phyloP scores from a whole-genome alignment of 495 filamentous ascomycete species.

The Neurospora terricola region DNA sequence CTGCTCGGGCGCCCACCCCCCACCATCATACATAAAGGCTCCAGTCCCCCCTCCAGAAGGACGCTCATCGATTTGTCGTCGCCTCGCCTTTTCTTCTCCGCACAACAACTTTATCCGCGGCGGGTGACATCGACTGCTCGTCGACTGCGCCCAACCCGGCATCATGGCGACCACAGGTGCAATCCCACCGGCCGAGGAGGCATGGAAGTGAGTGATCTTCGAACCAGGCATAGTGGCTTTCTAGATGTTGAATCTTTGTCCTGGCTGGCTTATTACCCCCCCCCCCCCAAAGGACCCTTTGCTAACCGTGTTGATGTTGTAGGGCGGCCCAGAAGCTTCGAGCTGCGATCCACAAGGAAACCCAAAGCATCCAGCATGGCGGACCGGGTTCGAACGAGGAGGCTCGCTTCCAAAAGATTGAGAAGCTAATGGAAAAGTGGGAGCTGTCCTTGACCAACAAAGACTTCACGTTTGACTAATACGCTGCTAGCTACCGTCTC shows the following conservation, averaged over 20 bases:
- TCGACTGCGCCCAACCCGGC: background rate
- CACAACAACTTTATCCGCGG: background rate
- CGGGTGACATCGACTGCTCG: background rate
- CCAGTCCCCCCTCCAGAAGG: background rate
- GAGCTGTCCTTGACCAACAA: constrained; percentile 16
- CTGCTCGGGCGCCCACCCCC: background rate
- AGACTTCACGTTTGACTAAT: constrained; percentile 19
- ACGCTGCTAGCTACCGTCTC: constrained; percentile 49
- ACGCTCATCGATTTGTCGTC: background rate
- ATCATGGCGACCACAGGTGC: constrained; percentile 1
- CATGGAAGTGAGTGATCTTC: constrained; percentile 17
- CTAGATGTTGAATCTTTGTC: background rate
- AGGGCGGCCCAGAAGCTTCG: constrained; percentile 20
- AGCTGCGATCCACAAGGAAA: constrained; percentile 17
- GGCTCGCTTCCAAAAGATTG: constrained; percentile 45
- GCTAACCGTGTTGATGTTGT: constrained; percentile 3
- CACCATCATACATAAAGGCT: background rate
- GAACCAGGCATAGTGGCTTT: background rate
- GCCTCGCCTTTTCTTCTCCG: background rate
- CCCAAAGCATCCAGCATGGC: constrained; percentile 38
- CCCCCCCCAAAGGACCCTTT: background rate
- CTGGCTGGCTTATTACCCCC: background rate
- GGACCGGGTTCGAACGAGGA: constrained; percentile 23
- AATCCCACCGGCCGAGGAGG: constrained; percentile 9
- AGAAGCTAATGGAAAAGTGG: constrained; percentile 49